Base-by-base conservation (phyloP, 148 eudicot species). In the Pharnaceum exiguum region DNA sequence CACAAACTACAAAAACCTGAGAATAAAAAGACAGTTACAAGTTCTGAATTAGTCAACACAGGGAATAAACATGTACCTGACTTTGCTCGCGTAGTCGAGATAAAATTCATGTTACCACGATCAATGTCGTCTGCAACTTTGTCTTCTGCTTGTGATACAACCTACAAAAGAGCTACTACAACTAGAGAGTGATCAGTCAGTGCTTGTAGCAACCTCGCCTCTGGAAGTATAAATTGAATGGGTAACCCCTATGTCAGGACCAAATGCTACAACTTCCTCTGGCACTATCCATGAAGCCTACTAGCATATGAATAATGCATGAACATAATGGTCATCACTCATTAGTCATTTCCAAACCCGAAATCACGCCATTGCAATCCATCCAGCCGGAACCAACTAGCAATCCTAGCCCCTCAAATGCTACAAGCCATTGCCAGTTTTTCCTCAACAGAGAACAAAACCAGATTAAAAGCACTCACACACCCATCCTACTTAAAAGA, bases 141-240 rank as follows among this genome's bases (percentile, higher is more conserved):
- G 80, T 94, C 71, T 91, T 91, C 61, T 80, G 84, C 43, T 78
- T 70, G 62, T 91, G 87, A 61, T 91, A 87, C 75, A 74, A 11
- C 57, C 72, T 43, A 58, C 97, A 87, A 27, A 87, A n/a, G 74
- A 17, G 60, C 81, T 55, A 71, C 71, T 10, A 81, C 72, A 67
- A 66, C 81, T 13, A 87, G 68, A 10, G 71, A 72, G 61, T 86
- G n/a, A n/a, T n/a, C n/a, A n/a, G n/a, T n/a, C n/a, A n/a, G n/a
- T n/a, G n/a, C n/a, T n/a, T n/a, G n/a, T n/a, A n/a, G n/a, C n/a
- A n/a, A n/a, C n/a, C n/a, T n/a, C n/a, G n/a, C n/a, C n/a, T n/a
- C n/a, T 91, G 1, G 97, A 87, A 7, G 95, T 90, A 67, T 91
- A 91, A 64, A 91, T 79, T 10, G 97, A 95, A 63, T 91, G 97